Evolutionary conservation across 371 early-diverging fungal genomes (phyloP).

Genomic region (Mucor lusitanicus): DNA sequence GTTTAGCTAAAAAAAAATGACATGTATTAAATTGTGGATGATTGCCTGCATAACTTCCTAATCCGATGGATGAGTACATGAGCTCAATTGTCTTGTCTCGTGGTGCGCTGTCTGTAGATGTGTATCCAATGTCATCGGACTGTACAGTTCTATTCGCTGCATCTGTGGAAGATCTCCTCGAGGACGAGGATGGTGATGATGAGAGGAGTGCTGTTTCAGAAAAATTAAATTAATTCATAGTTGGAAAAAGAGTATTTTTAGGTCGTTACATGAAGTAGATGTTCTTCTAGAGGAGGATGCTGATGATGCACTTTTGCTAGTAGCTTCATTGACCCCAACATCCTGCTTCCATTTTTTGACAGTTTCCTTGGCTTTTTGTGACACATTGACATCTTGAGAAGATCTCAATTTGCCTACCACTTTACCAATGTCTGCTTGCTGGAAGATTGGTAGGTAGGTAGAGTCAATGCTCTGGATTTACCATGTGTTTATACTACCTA

Average conservation of each 20-base stretch:
- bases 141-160: conserved; percentile 46
- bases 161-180: not conserved
- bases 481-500: too few species aligned
- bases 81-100: conserved; percentile 86
- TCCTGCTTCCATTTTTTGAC: conserved; percentile 84
- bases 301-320: not conserved
- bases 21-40: not conserved
- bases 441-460: not conserved
- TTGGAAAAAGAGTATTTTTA: not conserved
- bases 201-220: not conserved
- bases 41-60: conserved; percentile 68
- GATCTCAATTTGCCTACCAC: conserved; percentile 71
- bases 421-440: conserved; percentile 68
- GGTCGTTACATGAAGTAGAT: not conserved
- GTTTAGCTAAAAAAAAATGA: not conserved
- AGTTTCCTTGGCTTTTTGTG: conserved; percentile 62
- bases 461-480: too few species aligned
- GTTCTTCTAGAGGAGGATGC: not conserved
- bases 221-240: not conserved
- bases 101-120: conserved; percentile 63
- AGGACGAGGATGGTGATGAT: not conserved
- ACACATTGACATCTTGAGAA: conserved; percentile 57
- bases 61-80: conserved; percentile 78
- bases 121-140: conserved; percentile 60
- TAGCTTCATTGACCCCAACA: conserved; percentile 30